Evolutionary conservation across 257 asterid species (phyloP).

Genomic region (Euphrasia confusa): DNA sequence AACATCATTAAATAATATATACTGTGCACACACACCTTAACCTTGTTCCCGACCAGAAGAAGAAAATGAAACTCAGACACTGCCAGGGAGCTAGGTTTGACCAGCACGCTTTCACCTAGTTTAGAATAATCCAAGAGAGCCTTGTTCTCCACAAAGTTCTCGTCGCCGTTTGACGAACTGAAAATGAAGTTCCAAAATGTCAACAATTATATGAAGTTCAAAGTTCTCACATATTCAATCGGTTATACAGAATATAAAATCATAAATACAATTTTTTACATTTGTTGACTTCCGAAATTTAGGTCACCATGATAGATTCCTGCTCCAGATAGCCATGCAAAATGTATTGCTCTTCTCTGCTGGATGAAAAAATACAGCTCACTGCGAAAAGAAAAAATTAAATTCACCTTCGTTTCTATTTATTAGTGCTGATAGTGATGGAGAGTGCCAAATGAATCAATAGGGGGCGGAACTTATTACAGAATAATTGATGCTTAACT

Average conservation of each 20-base stretch:
- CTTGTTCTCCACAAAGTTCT: slow-evolving; percentile 97
- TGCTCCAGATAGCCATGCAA: slow-evolving; percentile 99
- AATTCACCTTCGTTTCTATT: slow-evolving; percentile 17
- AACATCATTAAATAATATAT: slow-evolving; percentile 21
- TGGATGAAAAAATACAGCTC: slow-evolving; percentile 91
- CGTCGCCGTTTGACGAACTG: slow-evolving; percentile 91
- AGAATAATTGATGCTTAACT: too few relatives aligned
- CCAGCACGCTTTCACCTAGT: slow-evolving; percentile 77
- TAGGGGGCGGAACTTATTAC: too few relatives aligned
- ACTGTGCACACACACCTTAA: slow-evolving; percentile 66
- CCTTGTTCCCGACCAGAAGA: slow-evolving; percentile 88
- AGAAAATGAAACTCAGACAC: slow-evolving; percentile 95
- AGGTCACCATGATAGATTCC: slow-evolving; percentile 97
- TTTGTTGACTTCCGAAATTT: slow-evolving; percentile 78
- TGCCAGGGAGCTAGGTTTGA: slow-evolving; percentile 92
- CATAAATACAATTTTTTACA: slow-evolving; percentile 40
- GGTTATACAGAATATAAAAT: slow-evolving; percentile 22
- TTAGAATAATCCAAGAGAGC: slow-evolving; percentile 84
- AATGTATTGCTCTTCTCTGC: slow-evolving; percentile 91
- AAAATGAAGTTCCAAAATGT: slow-evolving; percentile 26
- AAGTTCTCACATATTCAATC: slow-evolving; percentile 13
- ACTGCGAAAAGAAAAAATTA: slow-evolving; percentile 49
- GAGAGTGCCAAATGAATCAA: too few relatives aligned
- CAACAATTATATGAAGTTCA: slow-evolving; percentile 21
- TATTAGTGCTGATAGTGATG: too few relatives aligned